Evolutionary conservation across 1,284 basidiomycete genomes (phyloP).

Genomic region (Termitomyces sp.): DNA sequence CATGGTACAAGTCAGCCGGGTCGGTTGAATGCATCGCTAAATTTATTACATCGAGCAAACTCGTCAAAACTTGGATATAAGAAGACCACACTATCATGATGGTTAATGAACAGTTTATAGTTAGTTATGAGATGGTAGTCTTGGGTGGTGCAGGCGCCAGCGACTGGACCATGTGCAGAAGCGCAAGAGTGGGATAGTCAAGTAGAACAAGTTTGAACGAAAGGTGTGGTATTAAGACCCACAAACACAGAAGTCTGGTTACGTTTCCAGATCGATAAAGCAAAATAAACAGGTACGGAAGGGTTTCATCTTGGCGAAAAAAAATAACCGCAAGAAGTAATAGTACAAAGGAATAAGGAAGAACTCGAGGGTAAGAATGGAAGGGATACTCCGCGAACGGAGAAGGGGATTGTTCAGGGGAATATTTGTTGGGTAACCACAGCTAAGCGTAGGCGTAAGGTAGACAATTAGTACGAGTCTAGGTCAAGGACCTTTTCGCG

Average conservation of each 20-base stretch:
- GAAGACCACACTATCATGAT: neutral
- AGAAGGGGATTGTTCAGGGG: neutral
- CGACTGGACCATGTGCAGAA: slow-evolving; percentile 15
- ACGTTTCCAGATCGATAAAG: neutral
- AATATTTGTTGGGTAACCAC: neutral
- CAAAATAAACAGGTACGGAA: neutral
- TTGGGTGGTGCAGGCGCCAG: slow-evolving; percentile 13
- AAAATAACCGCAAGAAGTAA: neutral
- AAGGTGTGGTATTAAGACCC: neutral
- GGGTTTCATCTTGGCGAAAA: neutral
- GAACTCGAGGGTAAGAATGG: neutral
- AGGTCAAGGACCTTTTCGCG: slow-evolving; percentile 5
- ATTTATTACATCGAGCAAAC: slow-evolving; percentile 6
- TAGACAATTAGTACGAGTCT: slow-evolving; percentile 10
- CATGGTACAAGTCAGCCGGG: neutral
- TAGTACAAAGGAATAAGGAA: neutral
- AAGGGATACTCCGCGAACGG: neutral
- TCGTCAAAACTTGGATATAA: slow-evolving; percentile 3
- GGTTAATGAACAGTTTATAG: slow-evolving; percentile 1
- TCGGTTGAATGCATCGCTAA: slow-evolving; percentile 1
- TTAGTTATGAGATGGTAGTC: neutral
- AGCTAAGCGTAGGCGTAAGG: neutral
- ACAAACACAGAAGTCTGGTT: neutral
- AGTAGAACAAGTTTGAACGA: neutral
- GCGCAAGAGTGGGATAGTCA: neutral